Evolutionary conservation across 192 early-diverging fungal genomes (phyloP).

Genomic region (Gaertneriomyces semiglobifer): DNA sequence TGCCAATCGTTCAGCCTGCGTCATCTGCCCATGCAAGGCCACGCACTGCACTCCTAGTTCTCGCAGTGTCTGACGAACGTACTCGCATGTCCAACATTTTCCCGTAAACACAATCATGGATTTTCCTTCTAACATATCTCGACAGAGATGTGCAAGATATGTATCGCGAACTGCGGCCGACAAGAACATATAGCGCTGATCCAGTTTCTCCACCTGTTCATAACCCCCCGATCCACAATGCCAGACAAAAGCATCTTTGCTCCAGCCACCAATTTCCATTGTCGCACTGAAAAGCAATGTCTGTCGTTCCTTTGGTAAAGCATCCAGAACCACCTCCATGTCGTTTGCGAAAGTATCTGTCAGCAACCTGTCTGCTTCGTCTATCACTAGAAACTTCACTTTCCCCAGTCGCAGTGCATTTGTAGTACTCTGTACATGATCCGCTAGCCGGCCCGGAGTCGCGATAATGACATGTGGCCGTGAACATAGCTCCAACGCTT

Average conservation of each 20-base stretch:
- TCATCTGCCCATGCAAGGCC: conserved; percentile 89
- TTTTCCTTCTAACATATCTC: conserved; percentile 67
- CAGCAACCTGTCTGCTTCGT: conserved; percentile 93
- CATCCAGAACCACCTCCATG: conserved; percentile 71
- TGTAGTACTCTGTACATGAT: conserved; percentile 80
- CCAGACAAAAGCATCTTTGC: conserved; percentile 35
- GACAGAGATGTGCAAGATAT: conserved; percentile 78
- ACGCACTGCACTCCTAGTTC: conserved; percentile 90
- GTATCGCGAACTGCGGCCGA: conserved; percentile 87
- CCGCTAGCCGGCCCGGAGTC: conserved; percentile 90
- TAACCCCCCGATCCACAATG: conserved; percentile 14
- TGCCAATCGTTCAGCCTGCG: conserved; percentile 83
- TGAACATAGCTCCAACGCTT: conserved; percentile 79
- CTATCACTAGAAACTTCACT: conserved; percentile 80
- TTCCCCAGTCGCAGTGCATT: conserved; percentile 70
- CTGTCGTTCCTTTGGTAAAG: conserved; percentile 79
- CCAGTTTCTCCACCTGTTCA: conserved; percentile 79
- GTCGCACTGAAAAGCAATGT: conserved; percentile 97
- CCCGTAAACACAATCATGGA: conserved; percentile 92
- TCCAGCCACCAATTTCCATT: conserved; percentile 43
- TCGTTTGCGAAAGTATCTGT: conserved; percentile 82
- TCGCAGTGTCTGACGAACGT: conserved; percentile 78
- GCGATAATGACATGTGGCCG: conserved; percentile 91
- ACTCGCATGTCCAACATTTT: conserved; percentile 77
- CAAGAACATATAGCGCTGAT: conserved; percentile 88